phyloP scores from a whole-genome alignment of 2,329 filamentous ascomycete species.

The Dactylellina haptotyla region DNA sequence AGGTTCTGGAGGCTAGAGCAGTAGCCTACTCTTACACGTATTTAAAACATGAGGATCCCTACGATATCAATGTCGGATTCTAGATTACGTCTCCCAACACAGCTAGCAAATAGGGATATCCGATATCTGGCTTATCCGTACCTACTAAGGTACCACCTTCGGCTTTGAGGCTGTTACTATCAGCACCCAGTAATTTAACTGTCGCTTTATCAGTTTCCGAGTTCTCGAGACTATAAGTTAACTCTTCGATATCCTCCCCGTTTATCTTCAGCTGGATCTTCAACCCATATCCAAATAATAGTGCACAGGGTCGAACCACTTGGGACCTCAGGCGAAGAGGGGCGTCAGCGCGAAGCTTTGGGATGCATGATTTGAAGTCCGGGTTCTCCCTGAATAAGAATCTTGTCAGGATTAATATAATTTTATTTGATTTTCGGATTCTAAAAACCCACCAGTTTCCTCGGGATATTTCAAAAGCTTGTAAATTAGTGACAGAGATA shows the following conservation, averaged over 20 bases:
- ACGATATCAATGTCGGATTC: no score
- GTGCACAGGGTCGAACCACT: constrained; percentile 8
- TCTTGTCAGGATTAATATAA: not conserved
- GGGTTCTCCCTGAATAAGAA: constrained; percentile 15
- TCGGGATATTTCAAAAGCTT: constrained; percentile 11
- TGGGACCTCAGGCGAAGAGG: constrained; percentile 2
- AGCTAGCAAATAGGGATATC: constrained; percentile 34
- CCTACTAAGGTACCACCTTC: not conserved
- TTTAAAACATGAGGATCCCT: no score
- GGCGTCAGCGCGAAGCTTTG: constrained; percentile 34
- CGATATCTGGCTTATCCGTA: constrained; percentile 13
- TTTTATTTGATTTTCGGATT: not conserved
- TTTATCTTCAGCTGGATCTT: constrained; percentile 24
- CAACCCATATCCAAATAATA: constrained; percentile 28
- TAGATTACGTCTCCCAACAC: constrained; percentile 10
- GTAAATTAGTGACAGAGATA: constrained; percentile 11
- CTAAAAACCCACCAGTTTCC: constrained; percentile 11
- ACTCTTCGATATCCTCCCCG: constrained; percentile 1
- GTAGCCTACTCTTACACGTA: no score
- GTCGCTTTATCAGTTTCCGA: not conserved
- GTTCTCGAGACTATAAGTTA: constrained; percentile 3
- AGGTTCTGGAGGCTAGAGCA: no score
- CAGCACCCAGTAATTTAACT: constrained; percentile 9
- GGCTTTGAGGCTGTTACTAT: not conserved
- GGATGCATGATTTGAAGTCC: constrained; percentile 11